These are phyloP conservation scores for Barbarea vulgaris DNA, from an alignment of 345 rosid species.

Conservation along the genomic window DNA sequence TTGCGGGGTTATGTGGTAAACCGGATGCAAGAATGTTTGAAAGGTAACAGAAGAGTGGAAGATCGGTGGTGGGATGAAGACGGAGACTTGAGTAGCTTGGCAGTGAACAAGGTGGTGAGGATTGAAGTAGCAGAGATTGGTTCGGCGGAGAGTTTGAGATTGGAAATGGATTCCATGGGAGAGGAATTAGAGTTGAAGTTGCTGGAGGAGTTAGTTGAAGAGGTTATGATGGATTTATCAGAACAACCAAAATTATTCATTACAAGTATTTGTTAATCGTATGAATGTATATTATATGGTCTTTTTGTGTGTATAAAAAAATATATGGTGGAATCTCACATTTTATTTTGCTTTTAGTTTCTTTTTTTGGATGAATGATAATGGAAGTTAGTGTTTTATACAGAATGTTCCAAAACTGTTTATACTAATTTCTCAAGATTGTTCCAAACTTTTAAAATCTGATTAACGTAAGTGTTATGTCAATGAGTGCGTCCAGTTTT, in stretches of 20 bases:
- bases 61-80: constrained; percentile 47
- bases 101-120: constrained; percentile 68
- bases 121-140: constrained; percentile 76
- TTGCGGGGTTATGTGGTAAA: constrained; percentile 56
- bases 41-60: constrained; percentile 38
- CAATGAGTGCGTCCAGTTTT: neutral
- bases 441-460: neutral
- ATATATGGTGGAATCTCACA: constrained; percentile 18
- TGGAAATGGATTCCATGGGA: constrained; percentile 60
- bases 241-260: constrained; percentile 14
- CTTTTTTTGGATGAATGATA: constrained; percentile 23
- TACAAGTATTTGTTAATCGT: constrained; percentile 23
- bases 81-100: constrained; percentile 65
- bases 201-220: constrained; percentile 82
- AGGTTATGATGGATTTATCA: constrained; percentile 58
- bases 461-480: neutral
- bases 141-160: constrained; percentile 61
- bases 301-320: constrained; percentile 29
- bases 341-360: neutral
- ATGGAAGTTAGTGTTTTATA: constrained; percentile 21
- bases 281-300: constrained; percentile 29
- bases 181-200: constrained; percentile 66
- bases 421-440: neutral
- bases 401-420: neutral
- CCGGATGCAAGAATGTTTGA: constrained; percentile 72